Base-by-base conservation (phyloP, 768 basidiomycete species). In the Collybia nuda region DNA sequence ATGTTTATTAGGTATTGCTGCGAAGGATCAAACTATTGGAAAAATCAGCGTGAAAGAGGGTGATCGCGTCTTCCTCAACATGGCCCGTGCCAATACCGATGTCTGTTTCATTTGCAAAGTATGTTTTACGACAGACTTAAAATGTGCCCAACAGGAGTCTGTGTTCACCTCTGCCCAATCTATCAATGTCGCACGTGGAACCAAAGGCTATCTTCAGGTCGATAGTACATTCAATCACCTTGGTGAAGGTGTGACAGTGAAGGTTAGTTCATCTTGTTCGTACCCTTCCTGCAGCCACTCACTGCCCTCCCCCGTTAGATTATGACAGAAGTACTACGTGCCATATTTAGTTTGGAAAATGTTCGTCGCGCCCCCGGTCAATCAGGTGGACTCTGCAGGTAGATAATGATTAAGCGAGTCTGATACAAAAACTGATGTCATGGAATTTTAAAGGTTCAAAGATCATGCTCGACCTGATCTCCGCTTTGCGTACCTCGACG, bases 341-440 rank as follows among this genome's bases (percentile, higher is more conserved):
- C 79, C 3, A 68, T 92, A 19, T 84, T 84, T 52, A 74, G 74
- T 29, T 73, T 80, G 38, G 68, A 76, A 21, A 82, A 82, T 44
- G 55, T 92, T 40, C 72, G 77, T 29, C 84, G 87, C 41, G 88
- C 82, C 3, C 87, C 86, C 1, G 85, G 84, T 1, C 73, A 77
- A 41, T 88, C 86, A 5, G 90, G 90, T 0, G 56, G 49, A 11
- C 78, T 93, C 26, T 77, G 77, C 49, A 73, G 84, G 80, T 78
- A 48, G 47, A 67, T 59, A 18, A 15, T 26, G 9, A 1, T 19
- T 24, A 7, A 3, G 15, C 12, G 2, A n/a, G n/a, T 38, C 23
- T 24, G 12, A 37, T 19, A 22, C 11, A 2, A n/a, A 2, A 8
- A 22, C 42, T 51, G 26, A 54, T 42, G 40, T 8, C 7, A n/a